Evolutionary conservation across 805 yeast genomes (phyloP).

Genomic region (Kodamaea neixiangensis): DNA sequence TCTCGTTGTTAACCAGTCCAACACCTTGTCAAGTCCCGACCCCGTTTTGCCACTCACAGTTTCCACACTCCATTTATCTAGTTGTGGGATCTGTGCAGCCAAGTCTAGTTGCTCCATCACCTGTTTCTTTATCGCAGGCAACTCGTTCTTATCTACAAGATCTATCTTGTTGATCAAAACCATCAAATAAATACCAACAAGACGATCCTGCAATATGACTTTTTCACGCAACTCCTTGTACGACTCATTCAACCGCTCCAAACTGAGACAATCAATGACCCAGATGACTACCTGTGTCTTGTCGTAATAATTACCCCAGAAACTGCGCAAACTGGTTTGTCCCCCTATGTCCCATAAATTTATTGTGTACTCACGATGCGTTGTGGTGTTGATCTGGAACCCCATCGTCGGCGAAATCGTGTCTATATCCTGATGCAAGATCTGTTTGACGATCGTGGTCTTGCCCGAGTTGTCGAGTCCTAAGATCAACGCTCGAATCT

Average conservation of each 20-base stretch:
- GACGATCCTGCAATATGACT: conserved; percentile 63
- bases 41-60: conserved; percentile 41
- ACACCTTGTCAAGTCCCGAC: conserved; percentile 24
- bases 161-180: conserved; percentile 79
- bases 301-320: conserved; percentile 85
- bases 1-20: conserved; percentile 29
- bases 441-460: conserved; percentile 70
- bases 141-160: conserved; percentile 35
- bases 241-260: conserved; percentile 66
- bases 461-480: conserved; percentile 94
- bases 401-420: conserved; percentile 89
- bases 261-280: conserved; percentile 75
- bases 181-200: conserved; percentile 68
- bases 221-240: conserved; percentile 60
- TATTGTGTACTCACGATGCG: conserved; percentile 44
- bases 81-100: conserved; percentile 19
- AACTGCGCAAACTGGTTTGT: conserved; percentile 40
- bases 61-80: conserved; percentile 27
- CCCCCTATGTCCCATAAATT: conserved; percentile 91
- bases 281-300: conserved; percentile 73
- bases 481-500: conserved; percentile 69
- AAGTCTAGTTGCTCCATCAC: conserved; percentile 21
- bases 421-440: conserved; percentile 51
- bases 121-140: conserved; percentile 1
- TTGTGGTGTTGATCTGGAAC: conserved; percentile 70